Base-by-base conservation (phyloP, 352 stramenopile species). In the Pythium aphanidermatum region DNA sequence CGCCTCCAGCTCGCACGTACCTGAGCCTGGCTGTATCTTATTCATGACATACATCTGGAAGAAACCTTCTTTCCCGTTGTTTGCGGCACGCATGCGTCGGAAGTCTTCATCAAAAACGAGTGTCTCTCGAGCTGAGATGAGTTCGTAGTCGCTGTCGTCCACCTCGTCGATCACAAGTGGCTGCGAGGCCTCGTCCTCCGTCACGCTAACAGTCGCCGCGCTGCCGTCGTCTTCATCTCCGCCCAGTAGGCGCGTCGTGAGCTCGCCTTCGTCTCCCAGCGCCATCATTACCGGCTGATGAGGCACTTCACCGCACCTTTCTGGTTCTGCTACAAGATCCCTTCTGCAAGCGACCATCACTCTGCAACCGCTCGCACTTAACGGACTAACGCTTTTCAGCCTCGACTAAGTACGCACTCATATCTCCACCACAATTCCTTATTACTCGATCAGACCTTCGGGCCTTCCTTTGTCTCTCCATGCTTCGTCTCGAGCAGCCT, bases 11-110 rank as follows among this genome's bases (percentile, higher is more conserved):
- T n/a, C n/a, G n/a, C n/a, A 38, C 28, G 34, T 61, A 92, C 80
- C 75, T 41, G 81, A 93, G 56, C 81, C 81, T 4, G 81, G 81
- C 55, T 87, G 76, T 29, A 93, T 84, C 60, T 86, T 91, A 58
- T 85, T 71, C 44, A 88, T 71, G 16, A 93, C 51, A 32, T 87
- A 88, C 44, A 66, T 69, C 45, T 85, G 63, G 51, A 89, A 77
- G 38, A 90, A 83, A 26, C 75, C 53, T 11, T 60, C 57, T 34
- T 59, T 35, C 14, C 47, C 56, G 21, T 66, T 66, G 21, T 65
- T 59, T 21, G 51, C 44, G 26, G 63, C 36, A 11, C 61, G 55
- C 49, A 67, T 51, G 32, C 72, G 59, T 36, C 64, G 69, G 49
- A 73, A 60, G 31, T 78, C 70, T 46, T 83, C 67, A 20, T 86